Evolutionary conservation across 2,329 filamentous ascomycete genomes (phyloP).

Genomic region (Xylaria sp.): DNA sequence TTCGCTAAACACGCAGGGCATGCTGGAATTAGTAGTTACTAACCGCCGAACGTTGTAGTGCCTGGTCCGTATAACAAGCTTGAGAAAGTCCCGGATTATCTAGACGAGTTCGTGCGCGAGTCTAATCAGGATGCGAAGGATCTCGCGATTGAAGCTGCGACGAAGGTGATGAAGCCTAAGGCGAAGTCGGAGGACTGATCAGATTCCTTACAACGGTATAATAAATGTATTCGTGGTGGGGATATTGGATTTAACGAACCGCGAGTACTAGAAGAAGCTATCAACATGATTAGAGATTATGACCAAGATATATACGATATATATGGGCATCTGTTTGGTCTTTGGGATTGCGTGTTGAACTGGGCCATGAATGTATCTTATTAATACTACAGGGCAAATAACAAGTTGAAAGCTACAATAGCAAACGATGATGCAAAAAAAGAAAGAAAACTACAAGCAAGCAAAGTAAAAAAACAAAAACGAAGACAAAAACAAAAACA

Average conservation of each 20-base stretch:
- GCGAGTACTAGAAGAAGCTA: background rate
- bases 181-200: constrained; percentile 18
- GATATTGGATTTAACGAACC: background rate
- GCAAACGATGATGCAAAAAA: too few species aligned
- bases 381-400: too few species aligned
- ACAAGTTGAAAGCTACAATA: too few species aligned
- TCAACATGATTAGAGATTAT: background rate
- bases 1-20: too few species aligned
- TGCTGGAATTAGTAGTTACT: background rate
- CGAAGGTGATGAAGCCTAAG: constrained; percentile 33
- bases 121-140: constrained; percentile 48
- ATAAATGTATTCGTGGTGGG: background rate
- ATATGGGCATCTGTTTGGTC: too few species aligned
- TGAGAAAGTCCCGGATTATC: constrained; percentile 68
- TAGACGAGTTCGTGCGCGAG: constrained; percentile 57
- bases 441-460: too few species aligned
- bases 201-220: background rate
- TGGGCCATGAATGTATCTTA: too few species aligned
- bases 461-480: too few species aligned
- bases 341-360: too few species aligned
- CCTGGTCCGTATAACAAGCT: constrained; percentile 69
- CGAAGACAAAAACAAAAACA: too few species aligned
- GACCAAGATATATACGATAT: too few species aligned
- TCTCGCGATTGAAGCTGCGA: constrained; percentile 42
- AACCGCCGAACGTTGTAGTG: constrained; percentile 47